These are phyloP conservation scores for Ceriops tagal DNA, from an alignment of 345 rosid genomes.

Conservation along the genomic window DNA sequence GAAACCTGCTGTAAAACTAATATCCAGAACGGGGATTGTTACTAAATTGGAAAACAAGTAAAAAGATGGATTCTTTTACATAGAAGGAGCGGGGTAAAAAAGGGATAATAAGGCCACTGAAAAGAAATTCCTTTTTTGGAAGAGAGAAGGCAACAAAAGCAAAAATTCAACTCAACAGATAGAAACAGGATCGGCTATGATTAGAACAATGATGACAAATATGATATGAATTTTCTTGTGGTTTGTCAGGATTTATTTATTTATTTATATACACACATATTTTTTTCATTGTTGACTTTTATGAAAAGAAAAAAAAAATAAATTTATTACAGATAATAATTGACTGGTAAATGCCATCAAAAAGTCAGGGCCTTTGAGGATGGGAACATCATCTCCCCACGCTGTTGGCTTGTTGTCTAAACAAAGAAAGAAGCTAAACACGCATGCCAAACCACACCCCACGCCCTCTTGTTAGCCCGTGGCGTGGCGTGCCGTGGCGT, in stretches of 20 bases:
- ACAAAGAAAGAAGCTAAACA: too few relatives aligned
- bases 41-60: conserved; percentile 6
- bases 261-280: too few relatives aligned
- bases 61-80: too few relatives aligned
- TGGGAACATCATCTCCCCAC: too few relatives aligned
- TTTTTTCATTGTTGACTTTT: background rate
- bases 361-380: background rate
- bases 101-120: background rate
- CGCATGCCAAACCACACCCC: too few relatives aligned
- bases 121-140: background rate
- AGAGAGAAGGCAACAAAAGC: background rate
- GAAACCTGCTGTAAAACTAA: background rate
- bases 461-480: background rate
- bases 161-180: background rate
- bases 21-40: conserved; percentile 3
- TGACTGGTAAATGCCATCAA: conserved; percentile 1
- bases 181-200: background rate
- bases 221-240: background rate
- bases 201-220: background rate
- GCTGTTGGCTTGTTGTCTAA: conserved; percentile 5
- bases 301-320: too few relatives aligned
- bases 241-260: background rate
- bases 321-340: background rate
- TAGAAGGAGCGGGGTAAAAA: too few relatives aligned
- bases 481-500: too few relatives aligned